Percentiles rank a stretch among this genome's conserved stretches.
Conservation (phyloP, 768 basidiomycete species). For the Leccinum boreale region DNA sequence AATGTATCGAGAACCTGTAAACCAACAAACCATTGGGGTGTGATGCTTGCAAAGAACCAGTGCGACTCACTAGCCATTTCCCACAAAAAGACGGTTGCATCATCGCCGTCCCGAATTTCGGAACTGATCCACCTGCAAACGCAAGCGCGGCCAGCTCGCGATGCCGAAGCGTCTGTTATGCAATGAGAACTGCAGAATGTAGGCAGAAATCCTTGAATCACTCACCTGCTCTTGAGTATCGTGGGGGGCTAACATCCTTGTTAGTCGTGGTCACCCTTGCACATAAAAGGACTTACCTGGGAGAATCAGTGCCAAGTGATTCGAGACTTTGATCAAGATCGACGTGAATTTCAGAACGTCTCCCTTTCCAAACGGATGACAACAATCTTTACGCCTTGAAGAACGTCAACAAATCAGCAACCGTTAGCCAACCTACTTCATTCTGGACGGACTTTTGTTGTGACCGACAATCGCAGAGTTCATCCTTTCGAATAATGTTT, state of each 20-base stretch:
- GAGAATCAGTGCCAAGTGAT: conserved; percentile 84
- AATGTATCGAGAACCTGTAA: conserved; percentile 64
- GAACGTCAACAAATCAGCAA: conserved; percentile 15
- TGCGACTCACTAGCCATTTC: conserved; percentile 76
- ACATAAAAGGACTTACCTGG: conserved; percentile 49
- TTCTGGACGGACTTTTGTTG: conserved; percentile 43
- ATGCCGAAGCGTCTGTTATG: conserved; percentile 46
- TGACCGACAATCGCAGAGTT: conserved; percentile 71
- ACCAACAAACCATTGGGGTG: not conserved
- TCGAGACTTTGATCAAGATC: conserved; percentile 82
- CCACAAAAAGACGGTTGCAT: conserved; percentile 70
- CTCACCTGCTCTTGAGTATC: conserved; percentile 69
- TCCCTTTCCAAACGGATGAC: conserved; percentile 40
- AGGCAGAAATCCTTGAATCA: not conserved
- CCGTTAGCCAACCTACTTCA: not conserved
- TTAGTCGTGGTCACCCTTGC: not conserved
- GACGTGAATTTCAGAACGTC: conserved; percentile 76
- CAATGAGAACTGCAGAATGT: not conserved
- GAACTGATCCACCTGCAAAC: conserved; percentile 55
- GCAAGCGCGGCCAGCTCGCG: conserved; percentile 58
- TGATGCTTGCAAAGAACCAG: not conserved
- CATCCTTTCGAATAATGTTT: conserved; percentile 68
- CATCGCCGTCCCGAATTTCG: conserved; percentile 61
- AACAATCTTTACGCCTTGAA: conserved; percentile 58
- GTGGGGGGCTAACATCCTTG: conserved; percentile 47